Base-by-base conservation (phyloP, 306 rosid species). In the Dryas drummondii region DNA sequence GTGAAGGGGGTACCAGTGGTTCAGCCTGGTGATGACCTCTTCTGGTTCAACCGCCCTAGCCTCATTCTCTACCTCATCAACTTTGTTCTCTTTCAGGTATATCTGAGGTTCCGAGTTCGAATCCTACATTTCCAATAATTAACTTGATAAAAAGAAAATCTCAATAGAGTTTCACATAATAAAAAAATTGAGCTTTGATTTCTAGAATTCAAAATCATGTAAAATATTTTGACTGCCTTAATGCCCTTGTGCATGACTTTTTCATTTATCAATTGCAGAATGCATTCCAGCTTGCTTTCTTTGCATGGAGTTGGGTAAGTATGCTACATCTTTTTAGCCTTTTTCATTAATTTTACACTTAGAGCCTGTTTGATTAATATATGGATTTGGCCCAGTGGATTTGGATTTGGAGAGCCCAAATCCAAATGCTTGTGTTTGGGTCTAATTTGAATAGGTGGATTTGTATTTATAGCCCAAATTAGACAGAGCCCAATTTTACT, bases 21-120 rank as follows among this genome's bases (percentile, higher is more conserved):
- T 6, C 87, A 91, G 50, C 97, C 82, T 1, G 96, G 96, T 4
- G 97, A 94, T 66, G 73, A 92, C 64, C 90, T 88, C 57, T 94
- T 94, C 70, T 94, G 99, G 97, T 92, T 94, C 53, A 86, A 85
- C 52, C 74, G 87, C 12, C 99, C 99, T 9, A 71, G 80, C 1
- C 89, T 91, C 65, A 73, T 92, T 65, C 99, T 94, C 68, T 81
- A 76, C 79, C 93, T 94, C 37, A 90, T 94, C 60, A 89, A 92
- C 68, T 94, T 91, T 52, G 96, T 89, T 9, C 97, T 92, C 62
- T 94, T 94, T 85, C 97, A 90, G 96, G 97, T 91, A 62, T 22
- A 22, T 22, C 22, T 22, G 22, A 22, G 22, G 22, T 22, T 22
- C 22, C 22, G 22, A 22, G 22, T 22, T 22, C 22, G 22, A 22